phyloP scores from a whole-genome alignment of 2,329 filamentous ascomycete species.

The Xylogone sp. region DNA sequence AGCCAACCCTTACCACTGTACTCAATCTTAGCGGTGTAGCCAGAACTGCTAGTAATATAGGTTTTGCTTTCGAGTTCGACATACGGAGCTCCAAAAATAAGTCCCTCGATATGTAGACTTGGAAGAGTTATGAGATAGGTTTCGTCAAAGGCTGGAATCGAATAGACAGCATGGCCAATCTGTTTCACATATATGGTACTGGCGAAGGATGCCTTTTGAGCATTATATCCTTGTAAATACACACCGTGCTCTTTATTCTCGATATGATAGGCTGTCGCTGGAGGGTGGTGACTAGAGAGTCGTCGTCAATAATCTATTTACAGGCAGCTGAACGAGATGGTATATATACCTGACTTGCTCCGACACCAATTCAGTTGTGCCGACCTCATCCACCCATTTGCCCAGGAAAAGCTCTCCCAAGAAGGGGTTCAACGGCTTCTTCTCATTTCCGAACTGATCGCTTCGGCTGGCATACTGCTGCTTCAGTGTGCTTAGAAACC shows the following conservation, averaged over 20 bases:
- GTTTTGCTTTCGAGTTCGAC: constrained; percentile 84
- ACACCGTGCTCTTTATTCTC: constrained; percentile 82
- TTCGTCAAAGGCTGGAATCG: constrained; percentile 54
- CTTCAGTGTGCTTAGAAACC: constrained; percentile 92
- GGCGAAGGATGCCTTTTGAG: constrained; percentile 92
- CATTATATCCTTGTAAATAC: constrained; percentile 82
- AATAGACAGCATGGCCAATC: constrained; percentile 82
- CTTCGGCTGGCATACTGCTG: constrained; percentile 75
- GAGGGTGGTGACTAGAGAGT: constrained; percentile 72
- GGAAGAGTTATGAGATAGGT: constrained; percentile 90
- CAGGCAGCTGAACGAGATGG: neutral
- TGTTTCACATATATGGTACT: constrained; percentile 94
- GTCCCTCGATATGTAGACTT: constrained; percentile 85
- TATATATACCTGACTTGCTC: constrained; percentile 81
- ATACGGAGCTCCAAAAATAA: constrained; percentile 82
- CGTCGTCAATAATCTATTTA: neutral
- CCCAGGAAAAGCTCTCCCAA: constrained; percentile 92
- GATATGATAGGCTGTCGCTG: constrained; percentile 91
- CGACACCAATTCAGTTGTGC: constrained; percentile 81
- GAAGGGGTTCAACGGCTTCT: constrained; percentile 97
- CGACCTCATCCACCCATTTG: constrained; percentile 78
- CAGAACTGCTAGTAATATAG: constrained; percentile 81
- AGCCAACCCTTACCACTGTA: constrained; percentile 95
- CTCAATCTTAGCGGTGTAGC: constrained; percentile 85
- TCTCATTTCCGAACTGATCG: constrained; percentile 82